A percentile compares a stretch with the other conserved stretches of the same genome.
Evolutionary conservation across 768 basidiomycete genomes (phyloP).

Genomic region (Amanita polypyramis): DNA sequence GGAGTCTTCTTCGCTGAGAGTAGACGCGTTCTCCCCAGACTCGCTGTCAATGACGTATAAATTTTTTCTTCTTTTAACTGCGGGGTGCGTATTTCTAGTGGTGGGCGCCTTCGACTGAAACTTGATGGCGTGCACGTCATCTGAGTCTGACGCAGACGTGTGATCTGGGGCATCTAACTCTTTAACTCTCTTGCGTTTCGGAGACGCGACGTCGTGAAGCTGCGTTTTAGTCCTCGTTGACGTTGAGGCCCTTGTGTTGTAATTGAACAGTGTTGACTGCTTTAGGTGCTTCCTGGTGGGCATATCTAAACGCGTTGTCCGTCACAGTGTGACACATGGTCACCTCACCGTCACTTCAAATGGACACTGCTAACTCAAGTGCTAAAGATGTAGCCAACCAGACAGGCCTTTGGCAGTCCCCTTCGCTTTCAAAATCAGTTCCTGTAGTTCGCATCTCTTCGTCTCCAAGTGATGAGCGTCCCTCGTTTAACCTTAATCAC

Average conservation of each 20-base stretch:
- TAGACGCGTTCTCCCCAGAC: background rate
- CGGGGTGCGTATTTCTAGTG: background rate
- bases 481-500: background rate
- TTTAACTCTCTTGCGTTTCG: background rate
- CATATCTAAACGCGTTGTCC: background rate
- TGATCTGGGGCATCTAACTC: background rate
- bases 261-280: conserved; percentile 34
- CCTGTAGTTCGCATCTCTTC: background rate
- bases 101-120: background rate
- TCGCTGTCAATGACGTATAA: background rate
- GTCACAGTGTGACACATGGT: background rate
- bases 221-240: background rate
- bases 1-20: background rate
- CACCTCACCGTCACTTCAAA: conserved; percentile 1
- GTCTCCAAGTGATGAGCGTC: conserved; percentile 1
- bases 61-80: background rate
- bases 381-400: background rate
- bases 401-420: background rate
- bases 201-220: background rate
- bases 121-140: background rate
- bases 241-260: background rate
- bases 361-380: conserved; percentile 11
- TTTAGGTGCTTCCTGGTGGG: conserved; percentile 16
- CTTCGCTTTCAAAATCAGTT: background rate
- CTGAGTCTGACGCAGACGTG: conserved; percentile 2